Percentiles rank a stretch among this genome's conserved stretches.
These are phyloP conservation scores for Raffaelea arxii DNA, from an alignment of 2,329 filamentous ascomycete genomes.

Conservation along the genomic window DNA sequence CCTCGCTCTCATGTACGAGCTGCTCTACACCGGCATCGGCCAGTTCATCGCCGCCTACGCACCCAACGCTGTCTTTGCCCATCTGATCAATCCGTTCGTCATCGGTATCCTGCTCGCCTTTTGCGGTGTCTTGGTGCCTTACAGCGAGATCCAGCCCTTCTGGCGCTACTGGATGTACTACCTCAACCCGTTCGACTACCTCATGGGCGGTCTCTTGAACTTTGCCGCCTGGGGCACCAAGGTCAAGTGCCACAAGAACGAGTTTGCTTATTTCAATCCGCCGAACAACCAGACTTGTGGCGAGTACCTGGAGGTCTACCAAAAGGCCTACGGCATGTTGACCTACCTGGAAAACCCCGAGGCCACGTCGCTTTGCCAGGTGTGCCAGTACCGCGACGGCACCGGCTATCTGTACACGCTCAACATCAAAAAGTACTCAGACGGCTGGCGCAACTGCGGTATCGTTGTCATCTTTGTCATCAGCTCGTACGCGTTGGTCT, in stretches of 20 bases:
- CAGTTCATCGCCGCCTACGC: conserved; percentile 54
- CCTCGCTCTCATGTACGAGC: conserved; percentile 49
- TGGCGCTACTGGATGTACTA: conserved; percentile 60
- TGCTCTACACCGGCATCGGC: conserved; percentile 50
- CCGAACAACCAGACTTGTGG: conserved; percentile 42
- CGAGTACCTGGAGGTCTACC: conserved; percentile 45
- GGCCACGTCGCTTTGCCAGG: conserved; percentile 43
- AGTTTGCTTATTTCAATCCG: conserved; percentile 44
- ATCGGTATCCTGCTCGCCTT: conserved; percentile 55
- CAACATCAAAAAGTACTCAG: conserved; percentile 50
- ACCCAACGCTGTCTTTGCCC: conserved; percentile 49
- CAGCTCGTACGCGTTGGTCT: conserved; percentile 41
- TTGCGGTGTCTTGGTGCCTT: conserved; percentile 66
- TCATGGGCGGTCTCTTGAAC: conserved; percentile 45
- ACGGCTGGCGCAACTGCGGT: conserved; percentile 57
- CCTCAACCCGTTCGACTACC: conserved; percentile 51
- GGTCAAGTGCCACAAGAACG: conserved; percentile 34
- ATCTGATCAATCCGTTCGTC: conserved; percentile 45
- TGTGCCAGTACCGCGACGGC: conserved; percentile 50
- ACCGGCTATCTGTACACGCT: conserved; percentile 50
- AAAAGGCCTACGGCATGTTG: conserved; percentile 33
- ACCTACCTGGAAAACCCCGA: conserved; percentile 51
- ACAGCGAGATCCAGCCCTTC: conserved; percentile 49
- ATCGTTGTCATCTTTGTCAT: conserved; percentile 47
- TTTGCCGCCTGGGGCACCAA: conserved; percentile 38